Evolutionary conservation across 140 eudicot species (phyloP).

Genomic region (Anethum foeniculum): DNA sequence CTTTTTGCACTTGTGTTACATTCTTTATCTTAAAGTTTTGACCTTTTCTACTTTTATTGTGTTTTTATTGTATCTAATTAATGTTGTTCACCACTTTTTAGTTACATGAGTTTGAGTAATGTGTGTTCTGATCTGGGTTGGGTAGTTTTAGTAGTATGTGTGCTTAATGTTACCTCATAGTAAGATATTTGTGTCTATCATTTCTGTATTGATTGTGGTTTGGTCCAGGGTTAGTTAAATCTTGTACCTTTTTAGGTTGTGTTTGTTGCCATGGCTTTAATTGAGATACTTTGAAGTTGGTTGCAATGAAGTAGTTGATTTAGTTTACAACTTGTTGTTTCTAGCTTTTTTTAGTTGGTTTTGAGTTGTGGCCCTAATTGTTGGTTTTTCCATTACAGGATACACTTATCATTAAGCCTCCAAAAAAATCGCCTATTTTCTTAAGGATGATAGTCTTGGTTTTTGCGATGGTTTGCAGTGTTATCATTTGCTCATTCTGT

Average conservation of each 20-base stretch:
- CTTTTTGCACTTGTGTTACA: background rate
- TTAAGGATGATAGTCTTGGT: slow-evolving; percentile 52
- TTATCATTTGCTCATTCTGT: slow-evolving; percentile 73
- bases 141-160: background rate
- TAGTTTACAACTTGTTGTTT: background rate
- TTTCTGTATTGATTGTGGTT: background rate
- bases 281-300: background rate
- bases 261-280: slow-evolving; percentile 6
- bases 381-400: slow-evolving; percentile 18
- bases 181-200: background rate
- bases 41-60: background rate
- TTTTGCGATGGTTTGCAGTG: slow-evolving; percentile 56
- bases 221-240: background rate
- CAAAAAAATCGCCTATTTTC: slow-evolving; percentile 54
- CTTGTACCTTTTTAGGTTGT: background rate
- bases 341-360: background rate
- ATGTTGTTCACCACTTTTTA: background rate
- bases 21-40: background rate
- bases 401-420: slow-evolving; percentile 42
- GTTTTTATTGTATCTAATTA: background rate
- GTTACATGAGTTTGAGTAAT: background rate
- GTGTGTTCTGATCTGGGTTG: slow-evolving; percentile 9
- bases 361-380: background rate
- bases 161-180: background rate
- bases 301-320: background rate